phyloP scores from a whole-genome alignment of 306 rosid species.

The Cucumis melo region DNA sequence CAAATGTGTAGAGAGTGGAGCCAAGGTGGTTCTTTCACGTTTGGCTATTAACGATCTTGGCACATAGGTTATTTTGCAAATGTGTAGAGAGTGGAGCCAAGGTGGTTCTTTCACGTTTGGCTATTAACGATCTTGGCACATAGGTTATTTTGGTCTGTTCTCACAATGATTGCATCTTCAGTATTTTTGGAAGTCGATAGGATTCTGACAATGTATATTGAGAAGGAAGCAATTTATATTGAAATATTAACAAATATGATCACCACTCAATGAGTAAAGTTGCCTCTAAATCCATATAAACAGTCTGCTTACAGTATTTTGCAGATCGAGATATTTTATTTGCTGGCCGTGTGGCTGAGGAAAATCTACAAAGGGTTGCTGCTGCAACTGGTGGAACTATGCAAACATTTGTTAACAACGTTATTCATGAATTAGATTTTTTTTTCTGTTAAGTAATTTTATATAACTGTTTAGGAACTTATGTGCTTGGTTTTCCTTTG shows the following conservation, averaged over 20 bases:
- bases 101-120: too few relatives aligned
- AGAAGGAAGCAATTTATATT: not conserved
- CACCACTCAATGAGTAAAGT: not conserved
- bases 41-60: slow-evolving; percentile 94
- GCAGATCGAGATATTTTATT: slow-evolving; percentile 97
- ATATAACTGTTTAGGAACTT: not conserved
- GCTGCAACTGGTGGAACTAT: slow-evolving; percentile 96
- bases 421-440: slow-evolving; percentile 64
- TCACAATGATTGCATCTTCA: not conserved
- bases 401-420: slow-evolving; percentile 83
- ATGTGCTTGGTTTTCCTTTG: not conserved
- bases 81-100: too few relatives aligned
- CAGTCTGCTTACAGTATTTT: slow-evolving; percentile 61
- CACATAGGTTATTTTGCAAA: slow-evolving; percentile 87
- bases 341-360: slow-evolving; percentile 98
- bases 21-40: slow-evolving; percentile 92
- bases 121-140: too few relatives aligned
- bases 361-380: slow-evolving; percentile 81
- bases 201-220: not conserved
- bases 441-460: not conserved
- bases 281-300: not conserved
- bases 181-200: not conserved
- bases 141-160: not conserved
- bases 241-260: not conserved
- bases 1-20: slow-evolving; percentile 89